Base-by-base conservation (phyloP, 2,329 filamentous ascomycete genomes). In the Macroventuria anomochaeta region DNA sequence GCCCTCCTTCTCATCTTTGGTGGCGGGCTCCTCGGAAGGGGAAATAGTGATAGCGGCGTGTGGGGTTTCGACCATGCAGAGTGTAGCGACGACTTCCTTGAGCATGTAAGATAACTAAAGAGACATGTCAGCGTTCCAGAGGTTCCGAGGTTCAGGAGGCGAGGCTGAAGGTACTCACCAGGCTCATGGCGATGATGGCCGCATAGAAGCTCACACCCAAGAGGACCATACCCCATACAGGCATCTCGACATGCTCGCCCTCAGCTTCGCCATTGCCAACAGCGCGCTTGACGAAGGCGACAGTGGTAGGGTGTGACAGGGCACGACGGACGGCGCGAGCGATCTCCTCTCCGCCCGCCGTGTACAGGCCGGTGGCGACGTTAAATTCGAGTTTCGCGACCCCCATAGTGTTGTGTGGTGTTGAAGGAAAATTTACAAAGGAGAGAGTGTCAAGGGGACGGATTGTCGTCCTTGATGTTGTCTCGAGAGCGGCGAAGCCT, bases 11-110 rank as follows among this genome's bases (percentile, higher is more conserved):
- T 66, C 65, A 31, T 79, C 79, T 44, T 80, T 78, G 28, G 75
- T 65, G 18, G 71, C 68, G 41, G 70, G 32, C 76, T 70, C 58
- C 63, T 84, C 79, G 44, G 81, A 75, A 47, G 84, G 74, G 21
- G 75, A 73, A 59, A 80, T 67, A 58, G 78, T 75, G 56, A 78
- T 80, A 44, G 80, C 80, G 21, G 80, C 80, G 59, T 80, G 76
- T 31, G 83, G 80, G 39, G 82, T 82, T 72, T 90, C 87, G 63
- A 90, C 79, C 75, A 86, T 85, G 57, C 85, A 80, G 34, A 90
- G 80, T 5, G 84, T 84, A 1, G 83, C 80, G 37, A 89, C 76
- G 48, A 90, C 77, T 51, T 81, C 74, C 50, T 81, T 81, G 60
- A 86, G 82, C 37, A 83, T 85, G 75, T 89, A 89, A 11, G 70